phyloP scores from a whole-genome alignment of 1,139 yeast genomes.

The Candida sojae region DNA sequence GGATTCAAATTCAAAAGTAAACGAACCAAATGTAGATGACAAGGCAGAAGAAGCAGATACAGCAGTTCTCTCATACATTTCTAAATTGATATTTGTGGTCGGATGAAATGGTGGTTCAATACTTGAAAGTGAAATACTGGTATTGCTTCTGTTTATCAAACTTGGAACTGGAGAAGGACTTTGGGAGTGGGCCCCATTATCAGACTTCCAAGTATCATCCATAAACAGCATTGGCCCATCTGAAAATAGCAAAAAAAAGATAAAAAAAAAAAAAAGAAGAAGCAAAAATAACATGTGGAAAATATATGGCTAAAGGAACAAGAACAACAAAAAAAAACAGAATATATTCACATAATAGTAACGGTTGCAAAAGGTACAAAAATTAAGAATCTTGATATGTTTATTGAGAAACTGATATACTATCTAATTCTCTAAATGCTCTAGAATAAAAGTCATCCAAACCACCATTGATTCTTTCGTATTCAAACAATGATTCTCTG shows the following conservation, averaged over 20 bases:
- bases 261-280: background rate
- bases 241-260: background rate
- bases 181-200: slow-evolving; percentile 1
- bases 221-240: background rate
- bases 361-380: slow-evolving; percentile 4
- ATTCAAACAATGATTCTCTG: slow-evolving; percentile 30
- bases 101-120: slow-evolving; percentile 2
- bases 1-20: slow-evolving; percentile 10
- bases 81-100: slow-evolving; percentile 2
- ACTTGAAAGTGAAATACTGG: slow-evolving; percentile 6
- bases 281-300: background rate
- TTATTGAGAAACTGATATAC: slow-evolving; percentile 4
- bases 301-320: background rate
- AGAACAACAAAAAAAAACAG: too few species aligned
- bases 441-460: slow-evolving; percentile 5
- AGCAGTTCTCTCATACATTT: slow-evolving; percentile 6
- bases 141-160: slow-evolving; percentile 4
- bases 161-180: slow-evolving; percentile 7
- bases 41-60: background rate
- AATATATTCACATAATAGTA: background rate
- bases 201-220: background rate
- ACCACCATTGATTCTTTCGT: slow-evolving; percentile 15
- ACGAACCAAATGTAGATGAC: slow-evolving; percentile 8
- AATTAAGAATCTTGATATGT: slow-evolving; percentile 2
- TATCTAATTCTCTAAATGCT: slow-evolving; percentile 7